A percentile compares a stretch with the other conserved stretches of the same genome.
phyloP scores from a whole-genome alignment of 208 protist species.

The Histomonas meleagridis region DNA sequence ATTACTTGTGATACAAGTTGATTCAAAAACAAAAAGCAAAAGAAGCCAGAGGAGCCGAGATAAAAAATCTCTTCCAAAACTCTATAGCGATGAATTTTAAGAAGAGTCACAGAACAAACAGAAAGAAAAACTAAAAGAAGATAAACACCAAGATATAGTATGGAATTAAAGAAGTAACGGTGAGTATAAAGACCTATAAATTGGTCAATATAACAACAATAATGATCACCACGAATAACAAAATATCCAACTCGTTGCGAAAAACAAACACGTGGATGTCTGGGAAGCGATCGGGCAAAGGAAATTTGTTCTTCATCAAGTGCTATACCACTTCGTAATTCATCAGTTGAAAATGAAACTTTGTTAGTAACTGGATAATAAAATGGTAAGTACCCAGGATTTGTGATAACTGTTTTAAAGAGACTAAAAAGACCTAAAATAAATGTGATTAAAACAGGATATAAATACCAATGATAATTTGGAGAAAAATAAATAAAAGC shows the following conservation, averaged over 20 bases:
- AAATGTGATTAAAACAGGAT: too few species aligned
- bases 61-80: too few species aligned
- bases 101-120: too few species aligned
- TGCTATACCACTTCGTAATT: background rate
- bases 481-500: too few species aligned
- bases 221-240: background rate
- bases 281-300: background rate
- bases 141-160: background rate
- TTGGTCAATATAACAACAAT: background rate
- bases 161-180: background rate
- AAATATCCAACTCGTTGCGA: background rate
- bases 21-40: background rate
- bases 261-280: background rate
- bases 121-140: background rate
- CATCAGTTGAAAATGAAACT: background rate
- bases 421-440: too few species aligned
- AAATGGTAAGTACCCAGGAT: constrained; percentile 10
- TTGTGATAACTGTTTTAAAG: too few species aligned
- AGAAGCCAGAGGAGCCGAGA: too few species aligned
- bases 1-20: background rate
- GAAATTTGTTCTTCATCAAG: background rate
- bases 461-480: too few species aligned
- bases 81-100: too few species aligned
- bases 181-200: constrained; percentile 15
- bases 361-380: background rate